A percentile compares a stretch with the other conserved stretches of the same genome.
phyloP scores from a whole-genome alignment of 2,329 filamentous ascomycete species.

The Talaromyces sp. region DNA sequence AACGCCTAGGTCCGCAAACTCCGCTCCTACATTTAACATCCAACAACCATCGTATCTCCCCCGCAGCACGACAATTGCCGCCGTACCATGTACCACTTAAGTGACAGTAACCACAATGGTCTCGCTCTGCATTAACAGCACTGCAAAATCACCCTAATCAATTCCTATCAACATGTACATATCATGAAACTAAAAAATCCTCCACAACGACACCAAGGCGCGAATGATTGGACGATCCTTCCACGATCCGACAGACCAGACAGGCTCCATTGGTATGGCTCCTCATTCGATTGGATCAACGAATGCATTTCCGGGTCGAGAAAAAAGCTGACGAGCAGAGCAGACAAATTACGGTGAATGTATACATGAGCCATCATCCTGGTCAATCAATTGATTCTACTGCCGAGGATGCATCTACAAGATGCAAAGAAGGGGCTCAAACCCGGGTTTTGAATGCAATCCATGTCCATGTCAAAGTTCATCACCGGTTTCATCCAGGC shows the following conservation, averaged over 20 bases:
- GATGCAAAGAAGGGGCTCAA: background rate
- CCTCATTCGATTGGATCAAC: background rate
- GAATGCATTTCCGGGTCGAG: background rate
- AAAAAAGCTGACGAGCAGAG: background rate
- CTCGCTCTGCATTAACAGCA: slow-evolving; percentile 1
- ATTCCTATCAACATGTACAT: background rate
- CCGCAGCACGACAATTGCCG: slow-evolving; percentile 29
- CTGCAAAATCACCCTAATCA: background rate
- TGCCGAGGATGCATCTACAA: background rate
- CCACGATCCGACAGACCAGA: background rate
- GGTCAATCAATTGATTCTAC: background rate
- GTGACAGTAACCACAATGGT: slow-evolving; percentile 7
- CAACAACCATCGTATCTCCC: slow-evolving; percentile 21
- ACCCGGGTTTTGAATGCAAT: background rate
- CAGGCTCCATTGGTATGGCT: background rate
- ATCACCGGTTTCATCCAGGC: background rate
- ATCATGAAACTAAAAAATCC: background rate
- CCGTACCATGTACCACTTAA: slow-evolving; percentile 1
- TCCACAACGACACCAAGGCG: background rate
- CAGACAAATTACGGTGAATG: slow-evolving; percentile 1
- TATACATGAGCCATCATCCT: background rate
- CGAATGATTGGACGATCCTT: slow-evolving; percentile 2
- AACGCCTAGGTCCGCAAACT: background rate
- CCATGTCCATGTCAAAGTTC: background rate
- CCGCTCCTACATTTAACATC: background rate